These are phyloP conservation scores for Gamarada debralockiae DNA, from an alignment of 495 filamentous ascomycete genomes.

Conservation along the genomic window DNA sequence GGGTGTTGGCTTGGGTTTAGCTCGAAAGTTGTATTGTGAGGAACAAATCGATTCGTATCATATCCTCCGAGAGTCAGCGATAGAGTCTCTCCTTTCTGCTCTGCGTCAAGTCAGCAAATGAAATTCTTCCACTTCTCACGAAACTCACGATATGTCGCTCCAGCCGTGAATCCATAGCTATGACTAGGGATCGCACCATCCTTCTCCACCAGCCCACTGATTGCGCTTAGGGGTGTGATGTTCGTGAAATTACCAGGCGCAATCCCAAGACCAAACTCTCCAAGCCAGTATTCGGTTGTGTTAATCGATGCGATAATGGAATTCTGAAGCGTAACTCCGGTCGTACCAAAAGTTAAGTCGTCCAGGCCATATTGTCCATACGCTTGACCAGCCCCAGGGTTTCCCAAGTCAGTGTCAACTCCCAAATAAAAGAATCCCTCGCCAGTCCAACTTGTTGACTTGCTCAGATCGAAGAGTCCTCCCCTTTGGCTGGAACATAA, in stretches of 20 bases:
- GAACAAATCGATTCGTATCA: slow-evolving; percentile 44
- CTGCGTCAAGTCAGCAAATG: neutral
- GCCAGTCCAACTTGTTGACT: slow-evolving; percentile 42
- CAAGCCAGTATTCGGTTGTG: slow-evolving; percentile 11
- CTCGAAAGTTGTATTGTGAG: slow-evolving; percentile 35
- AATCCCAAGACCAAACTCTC: slow-evolving; percentile 18
- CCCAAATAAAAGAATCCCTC: slow-evolving; percentile 26
- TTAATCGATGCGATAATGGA: slow-evolving; percentile 45
- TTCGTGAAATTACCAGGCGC: slow-evolving; percentile 27
- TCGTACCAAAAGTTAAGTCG: slow-evolving; percentile 41
- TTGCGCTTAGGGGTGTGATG: slow-evolving; percentile 35
- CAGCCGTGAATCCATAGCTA: slow-evolving; percentile 54
- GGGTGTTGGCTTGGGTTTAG: too few relatives aligned
- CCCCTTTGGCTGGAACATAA: slow-evolving; percentile 43
- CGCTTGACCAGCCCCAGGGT: slow-evolving; percentile 8
- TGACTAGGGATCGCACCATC: slow-evolving; percentile 41
- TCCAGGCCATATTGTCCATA: slow-evolving; percentile 39
- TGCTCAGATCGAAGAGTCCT: slow-evolving; percentile 37
- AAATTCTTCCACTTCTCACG: neutral
- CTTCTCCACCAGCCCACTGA: slow-evolving; percentile 43
- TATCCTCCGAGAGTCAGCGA: slow-evolving; percentile 57
- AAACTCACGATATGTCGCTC: slow-evolving; percentile 41
- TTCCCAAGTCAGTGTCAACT: slow-evolving; percentile 3
- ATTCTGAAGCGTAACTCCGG: slow-evolving; percentile 35
- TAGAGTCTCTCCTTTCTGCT: slow-evolving; percentile 40